These are phyloP conservation scores for Ophiostoma himal-ulmi DNA, from an alignment of 2,329 filamentous ascomycete species.

Conservation along the genomic window DNA sequence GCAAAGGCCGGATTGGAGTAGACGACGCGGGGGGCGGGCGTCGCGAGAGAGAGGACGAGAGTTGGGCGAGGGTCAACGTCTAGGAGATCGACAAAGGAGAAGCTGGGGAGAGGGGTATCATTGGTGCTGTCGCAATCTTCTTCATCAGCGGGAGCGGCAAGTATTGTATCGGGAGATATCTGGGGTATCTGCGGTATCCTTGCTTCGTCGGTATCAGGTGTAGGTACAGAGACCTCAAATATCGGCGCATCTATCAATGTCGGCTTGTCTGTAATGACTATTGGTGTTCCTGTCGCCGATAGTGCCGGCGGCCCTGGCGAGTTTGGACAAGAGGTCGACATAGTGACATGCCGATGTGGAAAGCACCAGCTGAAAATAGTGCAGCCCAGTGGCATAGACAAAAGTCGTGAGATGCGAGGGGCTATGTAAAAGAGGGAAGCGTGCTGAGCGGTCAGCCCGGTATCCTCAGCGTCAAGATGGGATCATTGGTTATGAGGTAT, in stretches of 20 bases:
- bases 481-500: slow-evolving; percentile 6
- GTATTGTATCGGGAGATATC: not conserved
- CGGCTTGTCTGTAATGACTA: not conserved
- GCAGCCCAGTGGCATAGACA: slow-evolving; percentile 10
- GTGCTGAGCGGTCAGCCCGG: slow-evolving; percentile 10
- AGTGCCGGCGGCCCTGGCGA: not conserved
- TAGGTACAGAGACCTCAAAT: not conserved
- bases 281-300: not conserved
- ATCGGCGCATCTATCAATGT: not conserved
- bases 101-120: slow-evolving; percentile 16
- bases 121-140: not conserved
- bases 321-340: slow-evolving; percentile 14
- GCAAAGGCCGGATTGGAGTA: slow-evolving; percentile 32
- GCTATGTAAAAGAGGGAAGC: not conserved
- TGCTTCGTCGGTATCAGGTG: not conserved
- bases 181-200: not conserved
- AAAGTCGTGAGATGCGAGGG: not conserved
- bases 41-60: slow-evolving; percentile 29
- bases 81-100: slow-evolving; percentile 37
- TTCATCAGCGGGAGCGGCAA: not conserved
- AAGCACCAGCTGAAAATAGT: slow-evolving; percentile 21
- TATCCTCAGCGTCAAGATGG: slow-evolving; percentile 10
- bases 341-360: slow-evolving; percentile 20
- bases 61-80: slow-evolving; percentile 37
- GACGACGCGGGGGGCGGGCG: slow-evolving; percentile 20